Conservation (phyloP, 148 eudicot species). For the Silene latifolia region DNA sequence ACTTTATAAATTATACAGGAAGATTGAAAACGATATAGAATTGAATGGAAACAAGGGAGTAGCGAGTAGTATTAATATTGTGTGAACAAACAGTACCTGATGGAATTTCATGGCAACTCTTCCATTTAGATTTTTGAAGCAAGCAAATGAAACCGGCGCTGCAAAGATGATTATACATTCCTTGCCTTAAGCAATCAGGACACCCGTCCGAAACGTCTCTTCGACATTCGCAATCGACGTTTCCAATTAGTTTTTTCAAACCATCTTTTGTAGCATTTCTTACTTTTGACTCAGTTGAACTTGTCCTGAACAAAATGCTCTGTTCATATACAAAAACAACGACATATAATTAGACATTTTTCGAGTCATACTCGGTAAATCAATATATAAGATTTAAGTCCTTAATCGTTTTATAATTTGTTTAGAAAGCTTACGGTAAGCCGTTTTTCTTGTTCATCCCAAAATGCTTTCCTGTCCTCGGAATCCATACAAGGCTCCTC, state of each 20-base stretch:
- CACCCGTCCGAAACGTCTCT: constrained; percentile 32
- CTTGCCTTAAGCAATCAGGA: constrained; percentile 55
- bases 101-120: constrained; percentile 67
- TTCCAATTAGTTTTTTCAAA: constrained; percentile 34
- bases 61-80: too few species aligned
- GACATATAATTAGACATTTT: not conserved
- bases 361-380: not conserved
- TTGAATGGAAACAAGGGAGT: not conserved
- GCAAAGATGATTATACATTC: constrained; percentile 42
- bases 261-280: constrained; percentile 59
- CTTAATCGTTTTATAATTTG: not conserved
- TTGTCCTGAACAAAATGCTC: constrained; percentile 61
- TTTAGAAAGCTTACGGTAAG: constrained; percentile 30
- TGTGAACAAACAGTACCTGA: constrained; percentile 44
- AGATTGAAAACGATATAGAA: too few species aligned
- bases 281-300: constrained; percentile 43
- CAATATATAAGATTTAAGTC: too few species aligned
- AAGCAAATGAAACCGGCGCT: constrained; percentile 52
- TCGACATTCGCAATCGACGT: constrained; percentile 48
- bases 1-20: too few species aligned
- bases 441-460: constrained; percentile 45
- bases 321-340: constrained; percentile 19
- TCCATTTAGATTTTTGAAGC: constrained; percentile 85
- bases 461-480: constrained; percentile 41
- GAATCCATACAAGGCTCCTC: constrained; percentile 6